phyloP scores from a whole-genome alignment of 2,329 filamentous ascomycete genomes.

The Epichloe gansuensis region DNA sequence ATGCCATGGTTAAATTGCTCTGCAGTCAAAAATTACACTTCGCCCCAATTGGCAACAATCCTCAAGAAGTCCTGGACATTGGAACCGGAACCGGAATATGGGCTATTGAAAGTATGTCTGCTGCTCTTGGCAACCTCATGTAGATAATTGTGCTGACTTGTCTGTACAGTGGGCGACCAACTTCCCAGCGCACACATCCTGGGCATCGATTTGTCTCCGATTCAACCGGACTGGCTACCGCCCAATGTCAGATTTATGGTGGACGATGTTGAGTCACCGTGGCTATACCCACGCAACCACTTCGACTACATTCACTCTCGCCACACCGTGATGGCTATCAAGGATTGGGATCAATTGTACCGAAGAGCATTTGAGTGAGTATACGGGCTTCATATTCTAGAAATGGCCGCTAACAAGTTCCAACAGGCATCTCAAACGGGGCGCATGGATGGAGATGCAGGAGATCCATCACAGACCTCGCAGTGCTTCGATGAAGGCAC shows the following conservation, averaged over 20 bases:
- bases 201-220: slow-evolving; percentile 34
- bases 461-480: slow-evolving; percentile 38
- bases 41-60: slow-evolving; percentile 33
- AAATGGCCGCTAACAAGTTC: neutral
- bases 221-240: slow-evolving; percentile 38
- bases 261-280: slow-evolving; percentile 44
- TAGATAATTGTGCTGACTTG: neutral
- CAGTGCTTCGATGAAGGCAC: slow-evolving; percentile 26
- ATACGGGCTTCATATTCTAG: neutral
- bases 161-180: slow-evolving; percentile 30
- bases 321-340: slow-evolving; percentile 41
- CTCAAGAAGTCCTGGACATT: slow-evolving; percentile 41
- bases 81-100: slow-evolving; percentile 47
- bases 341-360: slow-evolving; percentile 40
- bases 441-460: slow-evolving; percentile 42
- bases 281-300: slow-evolving; percentile 39
- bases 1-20: slow-evolving; percentile 36
- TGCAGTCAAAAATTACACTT: slow-evolving; percentile 37
- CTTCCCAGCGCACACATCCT: slow-evolving; percentile 30
- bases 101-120: slow-evolving; percentile 38
- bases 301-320: slow-evolving; percentile 52
- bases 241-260: slow-evolving; percentile 43
- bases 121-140: neutral
- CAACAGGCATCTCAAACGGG: slow-evolving; percentile 35
- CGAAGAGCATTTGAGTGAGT: slow-evolving; percentile 32